These are phyloP conservation scores for Clavispora phyllophila DNA, from an alignment of 805 yeast species.

Conservation along the genomic window DNA sequence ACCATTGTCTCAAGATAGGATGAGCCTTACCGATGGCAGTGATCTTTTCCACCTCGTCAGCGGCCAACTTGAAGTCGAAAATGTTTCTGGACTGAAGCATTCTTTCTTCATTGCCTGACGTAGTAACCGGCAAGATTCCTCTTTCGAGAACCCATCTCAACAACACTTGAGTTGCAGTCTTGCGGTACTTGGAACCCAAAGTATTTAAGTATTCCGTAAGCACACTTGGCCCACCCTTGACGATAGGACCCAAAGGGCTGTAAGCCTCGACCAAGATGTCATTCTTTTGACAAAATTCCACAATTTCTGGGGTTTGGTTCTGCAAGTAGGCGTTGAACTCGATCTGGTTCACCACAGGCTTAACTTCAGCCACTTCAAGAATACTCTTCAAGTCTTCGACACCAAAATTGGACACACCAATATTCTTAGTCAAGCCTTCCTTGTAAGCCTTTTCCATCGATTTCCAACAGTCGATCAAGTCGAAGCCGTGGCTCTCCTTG, in stretches of 20 bases:
- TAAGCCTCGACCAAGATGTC: conserved; percentile 23
- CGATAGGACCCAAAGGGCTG: conserved; percentile 23
- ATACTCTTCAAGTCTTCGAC: conserved; percentile 42
- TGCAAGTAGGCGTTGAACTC: conserved; percentile 29
- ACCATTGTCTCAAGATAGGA: conserved; percentile 22
- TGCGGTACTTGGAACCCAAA: conserved; percentile 32
- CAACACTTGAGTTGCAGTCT: conserved; percentile 36
- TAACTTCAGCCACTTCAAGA: conserved; percentile 20
- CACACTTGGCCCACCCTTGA: conserved; percentile 16
- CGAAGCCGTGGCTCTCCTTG: conserved; percentile 31
- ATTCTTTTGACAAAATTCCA: conserved; percentile 21
- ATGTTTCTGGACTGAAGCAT: conserved; percentile 36
- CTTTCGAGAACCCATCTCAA: conserved; percentile 41
- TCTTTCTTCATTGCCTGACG: conserved; percentile 39
- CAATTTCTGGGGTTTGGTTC: conserved; percentile 30
- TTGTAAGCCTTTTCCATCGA: conserved; percentile 43
- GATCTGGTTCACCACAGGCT: conserved; percentile 27
- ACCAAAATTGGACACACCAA: conserved; percentile 60
- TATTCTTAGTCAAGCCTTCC: conserved; percentile 52
- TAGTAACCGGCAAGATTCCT: conserved; percentile 44
- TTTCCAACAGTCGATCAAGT: conserved; percentile 44
- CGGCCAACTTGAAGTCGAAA: conserved; percentile 48
- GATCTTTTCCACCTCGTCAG: conserved; percentile 39
- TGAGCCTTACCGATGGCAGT: conserved; percentile 10
- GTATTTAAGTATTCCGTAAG: conserved; percentile 20